Base-by-base conservation (phyloP, 164 flowering plant genomes). In the Annona squamosa region DNA sequence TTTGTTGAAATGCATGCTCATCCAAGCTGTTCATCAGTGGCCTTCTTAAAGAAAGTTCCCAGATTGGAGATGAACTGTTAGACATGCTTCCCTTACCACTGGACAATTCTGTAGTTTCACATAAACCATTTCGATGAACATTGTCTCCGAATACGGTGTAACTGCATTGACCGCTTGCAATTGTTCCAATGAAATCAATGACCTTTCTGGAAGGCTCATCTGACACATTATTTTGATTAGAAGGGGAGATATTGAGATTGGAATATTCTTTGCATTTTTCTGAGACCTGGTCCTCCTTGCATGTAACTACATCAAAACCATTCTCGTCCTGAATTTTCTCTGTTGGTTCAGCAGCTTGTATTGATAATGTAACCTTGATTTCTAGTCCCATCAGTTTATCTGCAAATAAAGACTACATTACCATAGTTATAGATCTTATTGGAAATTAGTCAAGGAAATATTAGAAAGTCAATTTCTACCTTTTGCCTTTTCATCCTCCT, bases 41-140 rank as follows among this genome's bases (percentile, higher is more conserved):
- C 71, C 83, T 81, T 75, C 76, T 76, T 59, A 83, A 77, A 76
- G 87, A 83, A 64, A 83, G 85, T 65, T 78, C 86, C 79, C 77
- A 72, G 62, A 77, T 75, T 43, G 83, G 83, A 46, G 75, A 68
- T 59, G 72, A 77, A 69, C 67, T 73, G 64, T 71, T 74, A 45
- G 62, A 77, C 17, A 59, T 3, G 12, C 67, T 70, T 56, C 62
- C 67, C 71, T 43, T 61, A 3, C 3, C 69, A 68, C 66, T 56
- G 17, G 70, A 61, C 47, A 44, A 17, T 37, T 69, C 74, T 9
- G 57, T 63, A 65, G 67, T 46, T 76, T 37, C 63, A 73, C 57
- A 10, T 42, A 67, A 37, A 18, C 26, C n/a, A 65, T 59, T 57
- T 37, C 71, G 5, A 18, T 57, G 17, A 69, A 44, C 70, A 42